Percentiles rank a stretch among this genome's conserved stretches.
These are phyloP conservation scores for Thamnidium elegans DNA, from an alignment of 192 early-diverging fungal species.

Conservation along the genomic window DNA sequence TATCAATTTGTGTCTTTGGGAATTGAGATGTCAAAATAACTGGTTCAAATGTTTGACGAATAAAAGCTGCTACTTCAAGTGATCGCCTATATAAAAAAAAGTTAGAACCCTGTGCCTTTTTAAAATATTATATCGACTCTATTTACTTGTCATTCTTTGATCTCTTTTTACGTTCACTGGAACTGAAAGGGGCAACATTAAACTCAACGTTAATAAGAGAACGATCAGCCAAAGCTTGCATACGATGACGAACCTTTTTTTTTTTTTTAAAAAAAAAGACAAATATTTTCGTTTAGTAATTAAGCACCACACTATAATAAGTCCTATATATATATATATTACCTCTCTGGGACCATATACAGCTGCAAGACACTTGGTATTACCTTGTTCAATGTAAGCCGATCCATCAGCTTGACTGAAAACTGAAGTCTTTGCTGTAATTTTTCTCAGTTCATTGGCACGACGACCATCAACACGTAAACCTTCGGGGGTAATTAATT, in stretches of 20 bases:
- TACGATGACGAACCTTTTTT: conserved; percentile 52
- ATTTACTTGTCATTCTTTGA: conserved; percentile 81
- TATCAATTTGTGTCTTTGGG: conserved; percentile 88
- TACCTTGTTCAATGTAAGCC: conserved; percentile 92
- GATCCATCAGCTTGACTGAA: conserved; percentile 89
- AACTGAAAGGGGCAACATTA: conserved; percentile 88
- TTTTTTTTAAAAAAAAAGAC: background rate
- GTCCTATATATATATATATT: background rate
- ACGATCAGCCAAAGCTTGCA: conserved; percentile 61
- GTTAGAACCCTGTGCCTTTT: background rate
- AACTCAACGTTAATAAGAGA: conserved; percentile 88
- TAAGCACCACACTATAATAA: background rate
- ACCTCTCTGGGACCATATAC: conserved; percentile 94
- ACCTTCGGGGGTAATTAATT: conserved; percentile 28
- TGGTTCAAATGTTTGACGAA: conserved; percentile 91
- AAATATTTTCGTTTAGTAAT: background rate
- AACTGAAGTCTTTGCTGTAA: conserved; percentile 74
- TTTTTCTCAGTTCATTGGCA: conserved; percentile 82
- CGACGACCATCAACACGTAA: conserved; percentile 93
- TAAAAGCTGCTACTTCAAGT: conserved; percentile 79
- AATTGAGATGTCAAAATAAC: conserved; percentile 73
- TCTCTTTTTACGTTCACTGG: conserved; percentile 80
- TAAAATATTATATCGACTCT: background rate
- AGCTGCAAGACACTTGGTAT: conserved; percentile 87
- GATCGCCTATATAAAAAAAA: conserved; percentile 56